Evolutionary conservation across 78 protist genomes (phyloP), one percentile per base, ranked within the genome.

Genomic region (Creolimax fragrantissima): DNA sequence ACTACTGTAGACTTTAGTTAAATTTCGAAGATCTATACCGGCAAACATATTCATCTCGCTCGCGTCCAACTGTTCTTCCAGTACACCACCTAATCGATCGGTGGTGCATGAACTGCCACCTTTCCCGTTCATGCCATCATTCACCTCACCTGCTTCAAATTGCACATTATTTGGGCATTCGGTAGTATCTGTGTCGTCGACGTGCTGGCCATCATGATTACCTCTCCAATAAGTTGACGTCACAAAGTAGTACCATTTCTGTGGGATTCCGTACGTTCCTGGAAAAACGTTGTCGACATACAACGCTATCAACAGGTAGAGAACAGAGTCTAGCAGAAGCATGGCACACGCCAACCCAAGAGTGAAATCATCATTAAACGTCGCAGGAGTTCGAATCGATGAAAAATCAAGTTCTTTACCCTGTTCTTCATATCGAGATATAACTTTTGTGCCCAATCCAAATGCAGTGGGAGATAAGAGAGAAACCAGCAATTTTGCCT

Each of bases 231-330:
- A 95, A 36, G 94, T 43, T 42, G 94, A 94, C n/a, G 89, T 44
- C 41, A 92, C 89, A 89, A 93, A 95, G 44, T 37, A 86, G 91
- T 92, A 93, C 90, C 45, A 93, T 39, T 93, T 92, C 17, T 74
- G 37, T 32, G 93, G 91, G 3, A 93, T 47, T 39, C 96, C 96
- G 83, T 91, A 90, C 42, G 35, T 90, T 11, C 94, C 95, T 36
- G 97, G 95, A 42, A 44, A 44, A 42, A 94, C 97, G 44, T 67
- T 92, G 41, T 96, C 97, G 6, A 94, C 42, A 83, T 96, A 96
- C 24, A 93, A 35, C 32, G 96, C 93, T 39, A 93, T 44, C 2
- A 93, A 2, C 39, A 94, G 41, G 90, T 90, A 94, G 42, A 93
- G 36, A 11, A 96, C 0, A 7, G 93, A 43, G 42, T 95, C 96